Base-by-base conservation (phyloP, 2,329 filamentous ascomycete species). In the Camptophora hylomeconis region DNA sequence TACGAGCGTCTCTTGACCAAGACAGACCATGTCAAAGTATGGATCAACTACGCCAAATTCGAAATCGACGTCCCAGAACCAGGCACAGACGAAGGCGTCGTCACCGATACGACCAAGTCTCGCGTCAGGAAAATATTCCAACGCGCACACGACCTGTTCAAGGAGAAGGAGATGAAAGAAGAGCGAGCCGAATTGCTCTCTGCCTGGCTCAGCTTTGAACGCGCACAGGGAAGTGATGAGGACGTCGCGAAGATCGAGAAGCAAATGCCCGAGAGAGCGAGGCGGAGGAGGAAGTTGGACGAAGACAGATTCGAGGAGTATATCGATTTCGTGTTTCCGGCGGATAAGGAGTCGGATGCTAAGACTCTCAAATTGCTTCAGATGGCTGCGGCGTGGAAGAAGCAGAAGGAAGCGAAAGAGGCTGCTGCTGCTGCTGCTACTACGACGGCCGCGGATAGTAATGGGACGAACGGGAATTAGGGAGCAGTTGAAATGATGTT, bases 11-110 rank as follows among this genome's bases (percentile, higher is more conserved):
- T 98, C 8, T 68, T 98, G 23, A 67, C 82, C 47, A 94, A 92
- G 72, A 93, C 89, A n/a, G 78, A 89, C 48, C 89, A 98, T 50
- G 84, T 94, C 64, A 98, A 95, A 65, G 89, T 98, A 36, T 98
- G 89, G 89, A 92, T 89, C 55, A 87, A 81, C 53, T 98, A 87
- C 58, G 89, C 89, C n/a, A 81, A 92, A 53, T 95, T 98, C 49
- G 89, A 98, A 57, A 82, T 95, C 61, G 87, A 89, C 52, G 75
- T 93, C 0, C 83, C 84, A 24, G 84, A 92, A 33, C 69, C 63
- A 8, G 64, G 70, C 12, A 72, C 72, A 29, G 71, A 78, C 22
- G 75, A 68, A 13, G 67, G 67, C 7, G 60, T 66, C 2, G 69
- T 92, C 47, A 83, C 78, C 55, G 82, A 89, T 13, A 76, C 76